Evolutionary conservation across 108 stramenopile species (phyloP), one percentile per base, ranked within the genome.

Genomic region (Craspedostauros australis): DNA sequence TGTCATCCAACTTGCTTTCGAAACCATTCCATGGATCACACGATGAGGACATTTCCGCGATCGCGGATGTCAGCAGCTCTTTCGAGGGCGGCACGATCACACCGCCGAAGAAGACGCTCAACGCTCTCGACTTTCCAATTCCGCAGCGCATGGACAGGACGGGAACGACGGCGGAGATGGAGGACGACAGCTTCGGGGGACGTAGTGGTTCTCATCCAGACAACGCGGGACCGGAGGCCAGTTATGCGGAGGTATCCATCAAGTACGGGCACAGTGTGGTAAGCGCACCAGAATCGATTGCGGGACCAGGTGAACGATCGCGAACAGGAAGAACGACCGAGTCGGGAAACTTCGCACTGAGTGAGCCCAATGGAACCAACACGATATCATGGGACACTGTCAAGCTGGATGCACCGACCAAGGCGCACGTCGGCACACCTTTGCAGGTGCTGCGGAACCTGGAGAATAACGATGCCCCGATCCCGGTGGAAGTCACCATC

Each of bases 401-500:
- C 52, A 58, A 50, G 25, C 20, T 58, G 24, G 39, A 28, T 24
- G 37, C 57, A 12, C 46, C 20, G 38, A 39, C 32, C 14, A 32
- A 37, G 2, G 53, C 46, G 4, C 46, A 65, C 20, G 47, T 48
- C 5, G 51, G 58, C n/a, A 29, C 24, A 4, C 58, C 58, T 22
- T 24, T 68, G 16, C 50, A 24, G 8, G 66, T 58, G 7, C 16
- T 68, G 3, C 37, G 54, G 9, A 68, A 52, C 30, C 31, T 68
- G 24, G 21, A 22, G 7, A 24, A 20, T 0, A 46, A 36, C 15
- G 51, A 68, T 18, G 2, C 24, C n/a, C 58, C 50, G 8, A 5
- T 68, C 11, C 66, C 66, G 5, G 56, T 54, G 22, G 66, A 68
- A 30, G 47, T 68, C 5, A 68, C 58, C 3, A 60, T 68, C 2